These are phyloP conservation scores for Prunus yedoensis DNA, from an alignment of 331 rosid species.

Conservation along the genomic window DNA sequence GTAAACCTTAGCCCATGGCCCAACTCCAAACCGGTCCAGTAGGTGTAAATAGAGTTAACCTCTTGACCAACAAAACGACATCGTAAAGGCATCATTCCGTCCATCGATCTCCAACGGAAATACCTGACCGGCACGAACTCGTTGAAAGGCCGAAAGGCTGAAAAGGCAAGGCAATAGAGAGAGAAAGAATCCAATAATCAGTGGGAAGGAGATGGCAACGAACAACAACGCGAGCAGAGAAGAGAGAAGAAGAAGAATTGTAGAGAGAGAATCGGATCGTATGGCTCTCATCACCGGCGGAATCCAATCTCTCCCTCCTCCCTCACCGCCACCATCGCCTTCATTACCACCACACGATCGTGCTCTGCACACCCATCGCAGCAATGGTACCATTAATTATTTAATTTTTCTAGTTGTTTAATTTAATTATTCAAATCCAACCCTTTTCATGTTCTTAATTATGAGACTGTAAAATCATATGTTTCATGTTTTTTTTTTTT, in stretches of 20 bases:
- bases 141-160: no score
- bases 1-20: no score
- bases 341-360: slow-evolving; percentile 12
- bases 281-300: slow-evolving; percentile 66
- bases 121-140: not conserved
- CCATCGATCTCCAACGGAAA: slow-evolving; percentile 5
- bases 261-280: slow-evolving; percentile 63
- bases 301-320: slow-evolving; percentile 38
- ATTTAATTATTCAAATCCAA: not conserved
- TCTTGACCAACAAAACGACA: not conserved
- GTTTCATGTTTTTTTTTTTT: not conserved
- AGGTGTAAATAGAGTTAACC: no score
- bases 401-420: not conserved
- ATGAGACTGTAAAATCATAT: not conserved
- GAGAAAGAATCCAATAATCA: not conserved
- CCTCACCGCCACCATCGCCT: slow-evolving; percentile 30
- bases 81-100: not conserved
- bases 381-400: slow-evolving; percentile 8
- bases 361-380: slow-evolving; percentile 2
- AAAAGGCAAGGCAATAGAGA: not conserved
- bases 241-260: slow-evolving; percentile 55
- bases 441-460: not conserved
- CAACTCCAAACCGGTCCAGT: no score
- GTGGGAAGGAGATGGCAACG: slow-evolving; percentile 36
- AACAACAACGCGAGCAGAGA: slow-evolving; percentile 32